Evolutionary conservation across 805 yeast genomes (phyloP).

Genomic region (Metschnikowia santaceciliae): DNA sequence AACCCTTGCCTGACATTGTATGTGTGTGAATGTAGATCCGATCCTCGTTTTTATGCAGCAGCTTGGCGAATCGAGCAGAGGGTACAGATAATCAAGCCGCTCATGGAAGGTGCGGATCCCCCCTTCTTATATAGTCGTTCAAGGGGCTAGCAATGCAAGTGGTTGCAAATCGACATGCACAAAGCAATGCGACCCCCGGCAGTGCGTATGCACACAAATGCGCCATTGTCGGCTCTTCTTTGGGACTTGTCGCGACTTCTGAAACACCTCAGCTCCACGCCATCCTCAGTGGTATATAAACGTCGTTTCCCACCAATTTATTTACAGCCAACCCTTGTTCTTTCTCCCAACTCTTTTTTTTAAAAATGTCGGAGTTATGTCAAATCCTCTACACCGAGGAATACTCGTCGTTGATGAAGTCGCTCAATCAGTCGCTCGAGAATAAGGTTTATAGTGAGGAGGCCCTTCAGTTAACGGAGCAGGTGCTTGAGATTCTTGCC

Average conservation of each 20-base stretch:
- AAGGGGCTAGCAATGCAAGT: neutral
- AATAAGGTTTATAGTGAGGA: constrained; percentile 63
- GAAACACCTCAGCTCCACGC: neutral
- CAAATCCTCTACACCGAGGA: constrained; percentile 70
- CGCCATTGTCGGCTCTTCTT: constrained; percentile 1
- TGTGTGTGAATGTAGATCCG: no score
- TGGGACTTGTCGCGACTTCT: constrained; percentile 1
- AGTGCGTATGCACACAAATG: constrained; percentile 3
- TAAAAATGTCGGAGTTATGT: constrained; percentile 38
- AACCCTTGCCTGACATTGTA: no score
- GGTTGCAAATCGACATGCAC: constrained; percentile 1
- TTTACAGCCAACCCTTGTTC: neutral
- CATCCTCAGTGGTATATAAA: neutral
- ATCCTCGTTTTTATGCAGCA: no score
- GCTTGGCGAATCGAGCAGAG: neutral
- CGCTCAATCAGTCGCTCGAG: constrained; percentile 56
- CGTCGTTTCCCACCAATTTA: neutral
- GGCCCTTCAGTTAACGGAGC: constrained; percentile 62
- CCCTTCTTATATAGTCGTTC: neutral
- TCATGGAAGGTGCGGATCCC: neutral
- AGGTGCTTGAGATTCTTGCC: constrained; percentile 64
- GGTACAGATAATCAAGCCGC: neutral
- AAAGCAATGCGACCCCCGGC: neutral
- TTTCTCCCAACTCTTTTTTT: neutral
- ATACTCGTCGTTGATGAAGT: constrained; percentile 58